phyloP scores from a whole-genome alignment of 2,329 filamentous ascomycete species.

The Cladorrhinum sp. region DNA sequence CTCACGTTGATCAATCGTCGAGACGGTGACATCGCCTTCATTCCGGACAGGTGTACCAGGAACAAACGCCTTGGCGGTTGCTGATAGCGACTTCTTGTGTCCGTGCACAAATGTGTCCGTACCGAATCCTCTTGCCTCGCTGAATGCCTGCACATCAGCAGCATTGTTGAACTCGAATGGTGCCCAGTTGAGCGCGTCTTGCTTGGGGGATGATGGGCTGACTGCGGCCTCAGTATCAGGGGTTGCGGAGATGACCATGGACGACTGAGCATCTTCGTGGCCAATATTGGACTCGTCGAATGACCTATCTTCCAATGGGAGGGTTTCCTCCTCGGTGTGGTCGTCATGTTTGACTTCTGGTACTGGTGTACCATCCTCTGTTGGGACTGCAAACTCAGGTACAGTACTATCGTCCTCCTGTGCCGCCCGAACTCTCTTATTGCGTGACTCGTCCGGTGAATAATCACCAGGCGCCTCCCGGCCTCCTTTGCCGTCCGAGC shows the following conservation, averaged over 20 bases:
- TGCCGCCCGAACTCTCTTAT: slow-evolving; percentile 70
- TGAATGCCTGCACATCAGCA: slow-evolving; percentile 48
- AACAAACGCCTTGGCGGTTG: slow-evolving; percentile 67
- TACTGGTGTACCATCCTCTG: slow-evolving; percentile 34
- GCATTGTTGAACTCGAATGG: slow-evolving; percentile 59
- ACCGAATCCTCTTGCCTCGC: slow-evolving; percentile 49
- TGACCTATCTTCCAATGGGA: slow-evolving; percentile 30
- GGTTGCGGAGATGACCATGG: slow-evolving; percentile 47
- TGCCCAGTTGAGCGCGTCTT: slow-evolving; percentile 52
- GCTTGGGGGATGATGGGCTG: slow-evolving; percentile 50
- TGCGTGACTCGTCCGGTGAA: slow-evolving; percentile 62
- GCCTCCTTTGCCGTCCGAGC: slow-evolving; percentile 27
- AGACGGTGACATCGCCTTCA: slow-evolving; percentile 24
- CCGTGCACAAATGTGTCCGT: slow-evolving; percentile 43
- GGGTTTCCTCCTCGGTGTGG: slow-evolving; percentile 32
- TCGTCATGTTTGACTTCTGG: slow-evolving; percentile 26
- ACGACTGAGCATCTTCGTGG: slow-evolving; percentile 52
- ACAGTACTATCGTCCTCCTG: slow-evolving; percentile 69
- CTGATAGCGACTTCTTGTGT: slow-evolving; percentile 62
- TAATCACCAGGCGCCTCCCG: slow-evolving; percentile 59
- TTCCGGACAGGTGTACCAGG: slow-evolving; percentile 39
- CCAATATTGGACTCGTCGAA: slow-evolving; percentile 43
- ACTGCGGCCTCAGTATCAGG: slow-evolving; percentile 53
- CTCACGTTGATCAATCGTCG: background rate
- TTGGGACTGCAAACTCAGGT: slow-evolving; percentile 67